Conservation (phyloP, 2,329 filamentous ascomycete species). For the Trichoderma simmonsii region DNA sequence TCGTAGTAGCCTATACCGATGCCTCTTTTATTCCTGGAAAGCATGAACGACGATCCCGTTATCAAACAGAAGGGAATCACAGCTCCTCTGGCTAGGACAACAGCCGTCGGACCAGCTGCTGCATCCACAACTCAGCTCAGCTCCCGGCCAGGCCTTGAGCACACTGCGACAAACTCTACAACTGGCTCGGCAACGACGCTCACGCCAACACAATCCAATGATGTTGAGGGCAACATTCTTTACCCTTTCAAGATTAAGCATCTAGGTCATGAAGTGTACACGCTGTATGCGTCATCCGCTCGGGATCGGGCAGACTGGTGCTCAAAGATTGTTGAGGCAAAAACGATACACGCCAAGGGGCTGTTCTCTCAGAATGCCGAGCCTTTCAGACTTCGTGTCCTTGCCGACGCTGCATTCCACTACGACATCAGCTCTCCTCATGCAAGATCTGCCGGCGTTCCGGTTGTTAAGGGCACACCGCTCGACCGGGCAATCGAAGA, state of each 20-base stretch:
- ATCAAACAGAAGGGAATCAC: conserved; percentile 77
- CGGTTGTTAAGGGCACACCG: conserved; percentile 89
- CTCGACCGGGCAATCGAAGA: conserved; percentile 87
- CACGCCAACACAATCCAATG: conserved; percentile 49
- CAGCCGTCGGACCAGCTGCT: conserved; percentile 59
- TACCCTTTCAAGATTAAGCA: conserved; percentile 97
- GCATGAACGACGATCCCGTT: conserved; percentile 85
- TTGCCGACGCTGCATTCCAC: conserved; percentile 88
- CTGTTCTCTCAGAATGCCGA: conserved; percentile 91
- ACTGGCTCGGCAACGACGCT: conserved; percentile 48
- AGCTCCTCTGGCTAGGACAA: conserved; percentile 55
- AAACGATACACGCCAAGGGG: conserved; percentile 86
- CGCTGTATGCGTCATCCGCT: conserved; percentile 75
- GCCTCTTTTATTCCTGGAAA: conserved; percentile 90
- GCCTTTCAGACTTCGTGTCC: conserved; percentile 85
- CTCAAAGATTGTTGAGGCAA: conserved; percentile 88
- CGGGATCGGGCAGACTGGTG: conserved; percentile 85
- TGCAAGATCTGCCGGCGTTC: conserved; percentile 62
- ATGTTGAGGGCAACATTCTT: conserved; percentile 76
- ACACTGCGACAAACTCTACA: conserved; percentile 66
- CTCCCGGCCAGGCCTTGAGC: conserved; percentile 60
- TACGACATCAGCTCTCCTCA: conserved; percentile 64
- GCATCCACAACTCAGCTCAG: conserved; percentile 57
- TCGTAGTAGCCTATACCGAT: conserved; percentile 76
- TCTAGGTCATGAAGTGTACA: conserved; percentile 89